phyloP scores from a whole-genome alignment of 2,329 filamentous ascomycete genomes.

The Pseudocercospora macadamiae region DNA sequence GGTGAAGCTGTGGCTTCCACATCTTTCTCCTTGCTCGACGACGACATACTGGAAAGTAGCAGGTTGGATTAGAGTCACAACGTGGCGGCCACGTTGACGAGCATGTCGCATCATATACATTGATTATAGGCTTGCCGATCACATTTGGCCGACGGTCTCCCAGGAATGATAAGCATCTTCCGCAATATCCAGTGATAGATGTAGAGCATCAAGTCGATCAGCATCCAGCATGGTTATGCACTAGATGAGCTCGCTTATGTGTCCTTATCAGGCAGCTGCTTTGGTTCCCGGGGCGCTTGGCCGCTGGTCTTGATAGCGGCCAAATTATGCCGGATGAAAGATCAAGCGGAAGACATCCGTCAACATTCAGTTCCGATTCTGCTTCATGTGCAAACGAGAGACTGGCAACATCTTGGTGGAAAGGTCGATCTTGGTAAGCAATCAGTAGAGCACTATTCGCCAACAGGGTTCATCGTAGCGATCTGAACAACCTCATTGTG shows the following conservation, averaged over 20 bases:
- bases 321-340: not conserved
- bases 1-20: constrained; percentile 18
- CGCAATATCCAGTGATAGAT: too few species aligned
- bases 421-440: too few species aligned
- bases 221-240: not conserved
- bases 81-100: not conserved
- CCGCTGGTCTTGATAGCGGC: not conserved
- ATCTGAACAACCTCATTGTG: too few species aligned
- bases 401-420: too few species aligned
- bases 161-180: not conserved
- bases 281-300: constrained; percentile 6
- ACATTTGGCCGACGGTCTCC: not conserved
- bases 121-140: not conserved
- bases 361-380: too few species aligned
- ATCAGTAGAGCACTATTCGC: too few species aligned
- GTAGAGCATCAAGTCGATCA: not conserved
- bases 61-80: too few species aligned
- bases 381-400: too few species aligned
- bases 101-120: not conserved
- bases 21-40: constrained; percentile 27
- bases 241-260: not conserved
- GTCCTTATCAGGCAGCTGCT: constrained; percentile 10
- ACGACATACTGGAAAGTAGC: not conserved
- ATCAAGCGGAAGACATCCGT: too few species aligned
- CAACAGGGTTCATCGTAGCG: too few species aligned